A percentile compares a stretch with the other conserved stretches of the same genome.
Evolutionary conservation across 306 rosid genomes (phyloP).

Genomic region (Casuarina cunninghamiana): DNA sequence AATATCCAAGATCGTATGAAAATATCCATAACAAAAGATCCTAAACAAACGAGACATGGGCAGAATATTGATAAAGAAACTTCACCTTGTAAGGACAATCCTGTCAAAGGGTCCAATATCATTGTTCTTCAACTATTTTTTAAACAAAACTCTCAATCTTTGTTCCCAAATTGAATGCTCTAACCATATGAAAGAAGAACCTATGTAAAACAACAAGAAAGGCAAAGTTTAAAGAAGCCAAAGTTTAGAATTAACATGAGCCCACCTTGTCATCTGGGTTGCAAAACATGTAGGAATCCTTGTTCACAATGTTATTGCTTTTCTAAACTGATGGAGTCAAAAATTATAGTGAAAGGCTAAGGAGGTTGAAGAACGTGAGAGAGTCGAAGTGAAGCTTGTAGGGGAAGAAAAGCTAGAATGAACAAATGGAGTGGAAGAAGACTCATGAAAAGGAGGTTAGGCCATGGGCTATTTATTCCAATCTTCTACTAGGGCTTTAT

Average conservation of each 20-base stretch:
- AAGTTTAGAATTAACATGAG: neutral
- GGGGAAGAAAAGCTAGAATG: neutral
- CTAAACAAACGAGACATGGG: neutral
- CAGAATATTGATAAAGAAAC: neutral
- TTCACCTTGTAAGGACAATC: conserved; percentile 80
- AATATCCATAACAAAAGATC: no score
- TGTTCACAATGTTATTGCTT: neutral
- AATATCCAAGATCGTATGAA: no score
- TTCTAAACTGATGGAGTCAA: conserved; percentile 4
- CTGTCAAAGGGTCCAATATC: conserved; percentile 54
- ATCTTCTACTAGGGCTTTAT: no score
- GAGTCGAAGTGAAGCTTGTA: neutral
- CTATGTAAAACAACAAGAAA: neutral
- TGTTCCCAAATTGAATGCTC: conserved; percentile 4
- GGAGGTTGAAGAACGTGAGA: neutral
- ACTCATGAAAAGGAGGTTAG: no score
- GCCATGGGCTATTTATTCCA: no score
- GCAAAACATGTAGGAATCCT: conserved; percentile 16
- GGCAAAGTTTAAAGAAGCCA: neutral
- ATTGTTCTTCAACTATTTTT: conserved; percentile 51
- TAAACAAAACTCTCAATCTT: conserved; percentile 40
- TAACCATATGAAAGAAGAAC: neutral
- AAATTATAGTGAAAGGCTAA: neutral
- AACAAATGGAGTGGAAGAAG: neutral
- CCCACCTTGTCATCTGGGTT: conserved; percentile 57